Evolutionary conservation across 768 basidiomycete genomes (phyloP), one percentile per base, ranked within the genome.

Genomic region (Lactifluus subvellereus): DNA sequence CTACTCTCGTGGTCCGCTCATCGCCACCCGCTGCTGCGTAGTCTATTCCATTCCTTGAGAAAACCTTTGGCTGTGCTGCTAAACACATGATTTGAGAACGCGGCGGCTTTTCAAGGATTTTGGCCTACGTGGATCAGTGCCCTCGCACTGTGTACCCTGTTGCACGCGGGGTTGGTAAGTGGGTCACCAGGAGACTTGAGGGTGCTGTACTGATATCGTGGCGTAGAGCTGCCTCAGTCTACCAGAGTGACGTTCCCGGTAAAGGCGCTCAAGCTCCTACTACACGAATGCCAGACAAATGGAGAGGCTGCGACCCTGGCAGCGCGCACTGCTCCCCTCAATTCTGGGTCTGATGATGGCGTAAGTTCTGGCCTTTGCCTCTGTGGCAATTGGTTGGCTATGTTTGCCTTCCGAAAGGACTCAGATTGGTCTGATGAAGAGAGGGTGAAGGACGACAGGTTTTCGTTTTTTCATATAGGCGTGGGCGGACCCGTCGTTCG

Each of bases 31-130:
- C 16, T 16, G 63, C n/a, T 30, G 8, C 30, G 49, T 68, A 95
- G 93, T 93, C 92, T 6, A 94, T 98, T 56, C 97, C 97, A 0
- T 95, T 87, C 74, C 78, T 99, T 3, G 97, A 99, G 74, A 93
- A 94, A 68, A 85, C 88, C 71, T 96, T 99, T 67, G 77, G 80
- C 1, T 97, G 82, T 98, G 52, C 79, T 99, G n/a, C 80, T 98
- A 32, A 83, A 87, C 59, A 87, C 90, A 0, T 98, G 94, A 95
- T 91, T 89, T 70, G 96, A 98, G 72, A 95, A 94, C 69, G 87
- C 88, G 13, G 90, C 93, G 73, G 92, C 88, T 5, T 91, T 98
- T 80, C 92, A 94, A 71, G 95, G 97, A 35, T 93, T 88, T 73
- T 98, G 96, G 95, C 87, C 92, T 10, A 84, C 86, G 4, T 84